These are phyloP conservation scores for Lentinus brumalis DNA, from an alignment of 768 basidiomycete species.

Conservation along the genomic window DNA sequence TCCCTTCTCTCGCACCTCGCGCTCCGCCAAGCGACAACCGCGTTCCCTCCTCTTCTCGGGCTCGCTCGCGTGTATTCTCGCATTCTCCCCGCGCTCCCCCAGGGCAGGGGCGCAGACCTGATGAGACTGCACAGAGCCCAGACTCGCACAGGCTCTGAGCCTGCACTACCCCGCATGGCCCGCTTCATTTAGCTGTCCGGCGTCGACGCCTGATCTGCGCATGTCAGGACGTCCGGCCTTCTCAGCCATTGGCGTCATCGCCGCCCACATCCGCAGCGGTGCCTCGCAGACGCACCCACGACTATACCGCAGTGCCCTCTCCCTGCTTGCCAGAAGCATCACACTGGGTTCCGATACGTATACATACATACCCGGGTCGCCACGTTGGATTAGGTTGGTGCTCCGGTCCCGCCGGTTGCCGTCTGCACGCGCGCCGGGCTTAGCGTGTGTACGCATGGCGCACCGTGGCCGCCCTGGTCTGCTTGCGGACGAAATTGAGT, in stretches of 20 bases:
- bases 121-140: too few relatives aligned
- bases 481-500: too few relatives aligned
- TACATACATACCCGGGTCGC: neutral
- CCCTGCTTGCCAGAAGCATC: neutral
- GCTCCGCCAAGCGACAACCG: conserved; percentile 1
- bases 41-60: neutral
- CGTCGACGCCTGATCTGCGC: too few relatives aligned
- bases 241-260: too few relatives aligned
- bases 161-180: too few relatives aligned
- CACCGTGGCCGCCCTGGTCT: neutral
- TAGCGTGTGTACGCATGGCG: neutral
- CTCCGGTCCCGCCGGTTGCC: conserved; percentile 14
- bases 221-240: too few relatives aligned
- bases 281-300: too few relatives aligned
- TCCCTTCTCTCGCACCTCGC: conserved; percentile 13
- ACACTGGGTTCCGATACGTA: neutral
- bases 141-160: too few relatives aligned
- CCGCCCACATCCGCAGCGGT: too few relatives aligned
- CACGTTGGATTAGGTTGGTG: conserved; percentile 14
- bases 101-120: too few relatives aligned
- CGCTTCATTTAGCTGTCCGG: too few relatives aligned
- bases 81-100: neutral
- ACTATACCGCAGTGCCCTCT: neutral
- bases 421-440: neutral
- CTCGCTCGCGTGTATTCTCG: neutral